Conservation (phyloP, 352 stramenopile species). For the Phytophthora rubi region DNA sequence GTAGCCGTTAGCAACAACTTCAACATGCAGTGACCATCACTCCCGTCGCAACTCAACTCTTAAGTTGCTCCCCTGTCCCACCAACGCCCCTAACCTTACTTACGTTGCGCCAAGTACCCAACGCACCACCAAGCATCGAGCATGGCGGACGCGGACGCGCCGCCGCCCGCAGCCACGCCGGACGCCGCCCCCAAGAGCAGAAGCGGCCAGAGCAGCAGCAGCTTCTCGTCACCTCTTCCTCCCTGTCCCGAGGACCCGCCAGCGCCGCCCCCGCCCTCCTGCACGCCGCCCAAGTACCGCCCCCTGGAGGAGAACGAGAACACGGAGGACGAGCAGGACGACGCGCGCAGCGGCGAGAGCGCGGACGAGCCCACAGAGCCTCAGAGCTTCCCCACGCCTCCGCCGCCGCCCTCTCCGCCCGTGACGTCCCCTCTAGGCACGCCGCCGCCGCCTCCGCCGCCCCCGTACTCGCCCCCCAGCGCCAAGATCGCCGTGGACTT, state of each 20-base stretch:
- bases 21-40: slow-evolving; percentile 22
- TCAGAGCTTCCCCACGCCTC: slow-evolving; percentile 50
- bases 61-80: neutral
- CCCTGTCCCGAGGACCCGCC: slow-evolving; percentile 76
- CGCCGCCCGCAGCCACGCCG: neutral
- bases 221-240: slow-evolving; percentile 75
- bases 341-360: slow-evolving; percentile 49
- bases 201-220: slow-evolving; percentile 52
- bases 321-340: slow-evolving; percentile 47
- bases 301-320: slow-evolving; percentile 57
- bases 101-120: slow-evolving; percentile 13
- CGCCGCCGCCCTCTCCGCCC: slow-evolving; percentile 51
- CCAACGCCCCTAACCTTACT: neutral
- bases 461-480: slow-evolving; percentile 61
- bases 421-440: slow-evolving; percentile 32
- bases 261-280: slow-evolving; percentile 61
- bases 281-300: slow-evolving; percentile 74
- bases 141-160: slow-evolving; percentile 3
- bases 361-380: slow-evolving; percentile 38
- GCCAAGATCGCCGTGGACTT: slow-evolving; percentile 48
- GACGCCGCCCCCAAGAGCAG: slow-evolving; percentile 13
- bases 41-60: neutral
- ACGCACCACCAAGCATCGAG: neutral
- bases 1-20: slow-evolving; percentile 25
- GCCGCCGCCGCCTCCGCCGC: slow-evolving; percentile 45